phyloP scores from a whole-genome alignment of 768 basidiomycete genomes.

The Tubosaeta sp. region DNA sequence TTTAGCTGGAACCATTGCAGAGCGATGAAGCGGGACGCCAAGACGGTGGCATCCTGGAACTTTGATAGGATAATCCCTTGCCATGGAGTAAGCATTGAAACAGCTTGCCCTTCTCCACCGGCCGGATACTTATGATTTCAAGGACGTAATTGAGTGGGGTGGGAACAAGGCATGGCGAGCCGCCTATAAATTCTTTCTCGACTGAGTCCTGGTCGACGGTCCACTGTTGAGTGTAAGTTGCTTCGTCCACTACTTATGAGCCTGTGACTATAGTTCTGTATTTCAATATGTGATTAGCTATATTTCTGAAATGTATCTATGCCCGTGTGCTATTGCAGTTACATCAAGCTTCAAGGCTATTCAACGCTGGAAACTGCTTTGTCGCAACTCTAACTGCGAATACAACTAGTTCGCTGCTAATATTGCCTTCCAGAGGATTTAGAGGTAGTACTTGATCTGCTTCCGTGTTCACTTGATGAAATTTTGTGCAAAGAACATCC shows the following conservation, averaged over 20 bases:
- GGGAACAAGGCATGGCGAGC: conserved; percentile 54
- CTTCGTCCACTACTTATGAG: background rate
- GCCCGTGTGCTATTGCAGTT: too few relatives aligned
- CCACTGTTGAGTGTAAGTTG: too few relatives aligned
- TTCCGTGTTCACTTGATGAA: too few relatives aligned
- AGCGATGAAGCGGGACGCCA: conserved; percentile 59
- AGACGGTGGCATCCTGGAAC: conserved; percentile 66
- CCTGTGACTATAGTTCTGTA: conserved; percentile 1
- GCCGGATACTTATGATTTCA: background rate
- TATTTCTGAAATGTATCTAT: background rate
- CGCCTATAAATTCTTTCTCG: conserved; percentile 34
- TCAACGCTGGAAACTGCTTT: too few relatives aligned
- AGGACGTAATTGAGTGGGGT: conserved; percentile 61
- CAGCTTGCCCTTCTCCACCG: background rate
- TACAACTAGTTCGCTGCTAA: too few relatives aligned
- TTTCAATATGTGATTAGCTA: conserved; percentile 1
- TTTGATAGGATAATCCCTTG: conserved; percentile 74
- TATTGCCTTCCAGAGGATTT: too few relatives aligned
- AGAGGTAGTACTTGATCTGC: too few relatives aligned
- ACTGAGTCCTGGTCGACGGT: too few relatives aligned
- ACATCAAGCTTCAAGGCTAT: too few relatives aligned
- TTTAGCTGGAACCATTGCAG: conserved; percentile 19
- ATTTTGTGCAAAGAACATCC: background rate
- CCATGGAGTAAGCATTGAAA: conserved; percentile 44
- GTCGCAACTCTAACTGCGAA: too few relatives aligned